Conservation (phyloP, 2,329 filamentous ascomycete species). For the Metarhizium album region DNA sequence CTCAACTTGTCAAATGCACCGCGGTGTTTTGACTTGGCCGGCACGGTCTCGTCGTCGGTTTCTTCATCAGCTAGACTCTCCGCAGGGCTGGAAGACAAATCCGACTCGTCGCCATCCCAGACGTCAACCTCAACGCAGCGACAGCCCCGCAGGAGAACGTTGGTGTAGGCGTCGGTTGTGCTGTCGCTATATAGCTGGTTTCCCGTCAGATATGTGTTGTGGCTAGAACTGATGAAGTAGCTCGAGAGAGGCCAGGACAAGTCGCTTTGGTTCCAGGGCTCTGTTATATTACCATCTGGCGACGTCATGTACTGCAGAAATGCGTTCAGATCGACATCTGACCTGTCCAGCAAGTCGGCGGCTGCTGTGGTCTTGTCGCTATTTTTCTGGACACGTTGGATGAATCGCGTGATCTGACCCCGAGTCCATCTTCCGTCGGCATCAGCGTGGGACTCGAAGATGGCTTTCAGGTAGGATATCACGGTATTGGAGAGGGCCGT, state of each 20-base stretch:
- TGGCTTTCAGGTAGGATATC: slow-evolving; percentile 31
- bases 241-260: slow-evolving; percentile 73
- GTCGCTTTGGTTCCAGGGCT: slow-evolving; percentile 31
- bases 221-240: slow-evolving; percentile 89
- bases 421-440: slow-evolving; percentile 32
- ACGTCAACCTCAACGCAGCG: slow-evolving; percentile 92
- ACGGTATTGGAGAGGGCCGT: slow-evolving; percentile 29
- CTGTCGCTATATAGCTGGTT: slow-evolving; percentile 81
- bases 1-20: slow-evolving; percentile 53
- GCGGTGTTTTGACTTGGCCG: slow-evolving; percentile 41
- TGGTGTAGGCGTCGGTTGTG: slow-evolving; percentile 79
- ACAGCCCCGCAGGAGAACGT: slow-evolving; percentile 72
- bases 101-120: slow-evolving; percentile 78
- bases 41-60: slow-evolving; percentile 29
- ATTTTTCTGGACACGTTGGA: slow-evolving; percentile 35
- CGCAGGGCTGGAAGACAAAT: slow-evolving; percentile 48
- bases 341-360: slow-evolving; percentile 15
- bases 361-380: slow-evolving; percentile 18
- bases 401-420: slow-evolving; percentile 34
- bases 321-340: slow-evolving; percentile 32
- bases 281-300: slow-evolving; percentile 30
- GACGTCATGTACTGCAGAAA: slow-evolving; percentile 50
- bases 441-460: slow-evolving; percentile 35
- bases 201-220: slow-evolving; percentile 88
- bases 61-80: slow-evolving; percentile 41